Conservation (phyloP, 176 grass and related monocot genomes). For the Aegilops speltoides region DNA sequence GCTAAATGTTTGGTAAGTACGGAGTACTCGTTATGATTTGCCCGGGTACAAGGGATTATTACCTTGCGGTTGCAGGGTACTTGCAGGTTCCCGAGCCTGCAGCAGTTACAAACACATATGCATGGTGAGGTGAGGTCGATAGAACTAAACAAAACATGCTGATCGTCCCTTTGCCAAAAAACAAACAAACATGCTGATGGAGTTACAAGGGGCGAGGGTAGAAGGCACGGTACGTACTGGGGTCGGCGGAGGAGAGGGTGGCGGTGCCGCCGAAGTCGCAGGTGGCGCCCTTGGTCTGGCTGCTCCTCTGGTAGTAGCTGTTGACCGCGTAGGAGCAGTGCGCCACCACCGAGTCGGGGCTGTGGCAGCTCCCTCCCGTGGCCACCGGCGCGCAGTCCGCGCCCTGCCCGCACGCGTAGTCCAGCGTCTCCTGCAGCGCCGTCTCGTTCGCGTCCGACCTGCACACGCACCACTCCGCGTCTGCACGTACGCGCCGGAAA, state of each 20-base stretch:
- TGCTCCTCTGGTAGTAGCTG: slow-evolving; percentile 77
- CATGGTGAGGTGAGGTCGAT: neutral
- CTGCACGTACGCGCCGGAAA: neutral
- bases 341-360: slow-evolving; percentile 37
- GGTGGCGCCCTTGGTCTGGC: slow-evolving; percentile 57
- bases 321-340: slow-evolving; percentile 74
- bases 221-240: slow-evolving; percentile 30
- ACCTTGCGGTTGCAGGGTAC: slow-evolving; percentile 58
- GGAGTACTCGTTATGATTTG: no score
- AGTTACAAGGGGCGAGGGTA: neutral
- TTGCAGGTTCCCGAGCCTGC: slow-evolving; percentile 50
- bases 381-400: slow-evolving; percentile 54
- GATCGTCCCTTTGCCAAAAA: no score
- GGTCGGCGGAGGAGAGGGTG: slow-evolving; percentile 51
- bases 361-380: slow-evolving; percentile 50
- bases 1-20: neutral
- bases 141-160: no score
- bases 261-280: slow-evolving; percentile 89
- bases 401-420: slow-evolving; percentile 69
- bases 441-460: slow-evolving; percentile 22
- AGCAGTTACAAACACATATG: neutral
- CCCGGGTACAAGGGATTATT: neutral
- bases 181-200: neutral
- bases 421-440: slow-evolving; percentile 56
- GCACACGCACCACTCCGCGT: slow-evolving; percentile 60